Evolutionary conservation across 2,329 filamentous ascomycete genomes (phyloP), one percentile per base, ranked within the genome.

Genomic region (Piedraia hortae): DNA sequence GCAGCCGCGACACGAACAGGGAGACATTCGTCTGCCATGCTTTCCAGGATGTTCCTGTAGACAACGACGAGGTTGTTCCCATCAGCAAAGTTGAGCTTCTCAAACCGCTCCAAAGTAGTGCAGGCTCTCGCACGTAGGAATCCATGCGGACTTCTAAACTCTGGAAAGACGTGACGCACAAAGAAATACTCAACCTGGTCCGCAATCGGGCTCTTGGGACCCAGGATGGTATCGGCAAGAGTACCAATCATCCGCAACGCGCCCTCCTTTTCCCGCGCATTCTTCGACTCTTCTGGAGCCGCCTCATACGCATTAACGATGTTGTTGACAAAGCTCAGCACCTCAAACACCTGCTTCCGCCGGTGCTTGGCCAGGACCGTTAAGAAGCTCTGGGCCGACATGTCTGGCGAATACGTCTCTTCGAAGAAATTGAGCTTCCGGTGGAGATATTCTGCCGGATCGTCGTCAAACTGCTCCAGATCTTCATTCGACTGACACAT

Each of bases 131-230:
- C 85, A 26, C 85, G 72, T 21, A 97, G 63, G 51, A 80, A 93
- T 16, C 82, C 85, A 41, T 89, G 74, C 8, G 65, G 58, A 48
- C 77, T 93, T 35, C 75, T 68, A 54, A 97, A 97, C 40, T 97
- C 85, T 20, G 85, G 85, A 54, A 97, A 93, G 26, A 97, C 85
- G 40, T 93, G 89, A 39, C 82, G 73, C 23, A 93, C 82, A 34
- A 97, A 72, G 56, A 97, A 97, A 47, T 90, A 91, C 47, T 97
- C 85, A 26, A 93, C 80, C 46, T 93, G 78, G 40, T 90, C 73
- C 16, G 82, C 85, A 33, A 97, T 91, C 1, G 85, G 85, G 40
- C 80, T 91, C 59, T 93, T 93, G 59, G 93, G 97, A 34, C 78
- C 77, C 16, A 97, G 57, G 21, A 97, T 88, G 23, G 97, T 82